These are phyloP conservation scores for Flaveria trinervia DNA, from an alignment of 129 eudicot species.

Conservation along the genomic window DNA sequence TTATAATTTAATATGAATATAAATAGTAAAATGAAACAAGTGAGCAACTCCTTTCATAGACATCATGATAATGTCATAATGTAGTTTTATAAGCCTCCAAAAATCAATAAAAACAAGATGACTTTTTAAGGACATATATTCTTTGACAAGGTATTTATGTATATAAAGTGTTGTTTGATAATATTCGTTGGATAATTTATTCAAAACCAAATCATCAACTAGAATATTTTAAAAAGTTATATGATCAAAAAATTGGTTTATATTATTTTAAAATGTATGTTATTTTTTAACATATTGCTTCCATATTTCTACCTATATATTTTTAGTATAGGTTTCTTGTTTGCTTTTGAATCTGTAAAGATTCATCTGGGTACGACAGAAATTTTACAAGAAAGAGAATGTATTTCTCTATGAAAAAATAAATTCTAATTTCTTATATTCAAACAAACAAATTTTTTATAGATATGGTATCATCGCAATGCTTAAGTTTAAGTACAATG, in stretches of 20 bases:
- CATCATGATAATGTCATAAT: constrained; percentile 38
- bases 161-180: constrained; percentile 9
- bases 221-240: background rate
- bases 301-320: background rate
- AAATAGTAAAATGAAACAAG: constrained; percentile 34
- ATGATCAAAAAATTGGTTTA: constrained; percentile 12
- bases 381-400: too few species aligned
- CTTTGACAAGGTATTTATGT: constrained; percentile 29
- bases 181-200: constrained; percentile 25
- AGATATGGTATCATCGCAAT: too few species aligned
- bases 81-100: constrained; percentile 25
- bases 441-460: too few species aligned
- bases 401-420: too few species aligned
- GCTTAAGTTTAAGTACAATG: too few species aligned
- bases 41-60: constrained; percentile 27
- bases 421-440: too few species aligned
- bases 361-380: too few species aligned
- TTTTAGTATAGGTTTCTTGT: too few species aligned
- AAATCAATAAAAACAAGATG: constrained; percentile 13
- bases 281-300: background rate
- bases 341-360: too few species aligned
- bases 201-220: constrained; percentile 22
- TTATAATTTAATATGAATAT: background rate
- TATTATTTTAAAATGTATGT: background rate
- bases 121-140: constrained; percentile 37